These are phyloP conservation scores for Gossypium davidsonii DNA, from an alignment of 441 rosid genomes.

Conservation along the genomic window DNA sequence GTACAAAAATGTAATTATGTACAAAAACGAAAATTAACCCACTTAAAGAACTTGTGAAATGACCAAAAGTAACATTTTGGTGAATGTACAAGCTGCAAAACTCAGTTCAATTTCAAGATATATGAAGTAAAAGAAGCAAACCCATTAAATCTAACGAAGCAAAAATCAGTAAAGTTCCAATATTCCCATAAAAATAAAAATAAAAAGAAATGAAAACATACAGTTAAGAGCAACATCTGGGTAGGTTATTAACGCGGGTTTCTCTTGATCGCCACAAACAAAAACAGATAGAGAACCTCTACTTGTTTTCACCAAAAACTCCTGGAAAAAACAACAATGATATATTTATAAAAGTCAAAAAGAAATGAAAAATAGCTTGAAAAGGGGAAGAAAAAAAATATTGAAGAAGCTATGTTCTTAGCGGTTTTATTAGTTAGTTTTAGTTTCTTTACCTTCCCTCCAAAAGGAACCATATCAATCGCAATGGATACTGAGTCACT, in stretches of 20 bases:
- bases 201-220: slow-evolving; percentile 27
- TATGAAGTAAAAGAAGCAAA: not conserved
- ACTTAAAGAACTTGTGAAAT: not conserved
- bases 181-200: not conserved
- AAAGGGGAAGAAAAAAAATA: not conserved
- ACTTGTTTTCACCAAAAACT: slow-evolving; percentile 65
- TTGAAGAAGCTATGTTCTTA: not conserved
- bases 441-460: slow-evolving; percentile 50
- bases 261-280: slow-evolving; percentile 68
- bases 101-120: slow-evolving; percentile 1
- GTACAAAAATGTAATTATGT: not conserved
- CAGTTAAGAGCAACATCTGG: slow-evolving; percentile 86
- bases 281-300: slow-evolving; percentile 61
- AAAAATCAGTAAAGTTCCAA: not conserved
- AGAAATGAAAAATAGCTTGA: not conserved
- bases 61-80: not conserved
- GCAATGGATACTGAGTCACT: slow-evolving; percentile 60
- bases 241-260: slow-evolving; percentile 80
- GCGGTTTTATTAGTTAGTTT: slow-evolving; percentile 16
- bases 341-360: not conserved
- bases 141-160: not conserved
- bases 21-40: not conserved
- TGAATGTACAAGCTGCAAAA: not conserved
- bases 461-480: slow-evolving; percentile 49
- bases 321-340: slow-evolving; percentile 32